Evolutionary conservation across 805 yeast species (phyloP), one percentile per base, ranked within the genome.

Genomic region (Monosporozyma servazzii): DNA sequence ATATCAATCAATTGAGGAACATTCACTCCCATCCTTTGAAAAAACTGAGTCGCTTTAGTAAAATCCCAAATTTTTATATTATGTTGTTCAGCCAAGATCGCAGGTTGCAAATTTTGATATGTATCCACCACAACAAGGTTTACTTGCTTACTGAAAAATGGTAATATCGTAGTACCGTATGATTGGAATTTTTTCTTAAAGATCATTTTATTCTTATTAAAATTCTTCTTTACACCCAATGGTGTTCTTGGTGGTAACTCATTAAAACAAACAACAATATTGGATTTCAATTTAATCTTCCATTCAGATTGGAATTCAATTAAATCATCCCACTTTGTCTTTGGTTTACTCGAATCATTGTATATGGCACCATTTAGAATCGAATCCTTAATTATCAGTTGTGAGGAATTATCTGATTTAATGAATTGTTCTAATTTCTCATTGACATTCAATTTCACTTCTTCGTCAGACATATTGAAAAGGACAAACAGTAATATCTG

Each of bases 11-110:
- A 40, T 20, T 57, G 50, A 9, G 57, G 57, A 27, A 62, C 46
- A 40, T 64, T 62, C 6, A 59, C 78, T 41, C 79, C 80, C 58
- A 84, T 69, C 62, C 85, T 80, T 56, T 75, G 76, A 66, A 89
- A 75, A 61, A 89, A 89, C 46, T 95, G 70, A 61, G 81, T 77
- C 1, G 88, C 86, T 66, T 89, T 90, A 50, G 86, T 93, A 57
- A 78, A 81, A 46, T 85, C 80, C 96, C 97, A 90, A 27, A 89
- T 83, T 64, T 89, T 87, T 20, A 31, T 15, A 11, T 11, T 45
- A 13, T 21, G 41, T 9, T 13, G 27, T 15, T 25, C 17, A 4
- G 30, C 33, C 15, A 18, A 1, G 8, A 45, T 27, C 6, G 39
- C 36, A 18, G 30, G 15, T 21, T 23, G 30, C 3, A 29, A 15